A percentile compares a stretch with the other conserved stretches of the same genome.
Conservation (phyloP, 129 eudicot genomes). For the Centaurea solstitialis region DNA sequence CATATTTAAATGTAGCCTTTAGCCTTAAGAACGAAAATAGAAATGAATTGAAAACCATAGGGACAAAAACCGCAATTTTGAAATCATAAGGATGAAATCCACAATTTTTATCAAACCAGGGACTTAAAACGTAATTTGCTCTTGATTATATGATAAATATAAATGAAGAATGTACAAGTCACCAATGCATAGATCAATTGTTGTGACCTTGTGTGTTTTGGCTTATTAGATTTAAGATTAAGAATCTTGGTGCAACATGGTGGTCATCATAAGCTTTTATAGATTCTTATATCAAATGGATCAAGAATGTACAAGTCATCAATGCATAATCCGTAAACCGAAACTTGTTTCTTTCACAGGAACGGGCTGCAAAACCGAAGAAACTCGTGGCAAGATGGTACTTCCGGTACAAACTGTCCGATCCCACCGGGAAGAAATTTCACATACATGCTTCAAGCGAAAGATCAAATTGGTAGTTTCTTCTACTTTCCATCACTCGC, state of each 20-base stretch:
- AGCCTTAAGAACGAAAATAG: too few relatives aligned
- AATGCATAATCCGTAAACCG: conserved; percentile 14
- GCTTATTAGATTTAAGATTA: background rate
- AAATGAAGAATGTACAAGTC: background rate
- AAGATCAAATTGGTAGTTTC: conserved; percentile 92
- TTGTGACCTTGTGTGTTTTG: background rate
- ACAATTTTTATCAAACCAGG: too few relatives aligned
- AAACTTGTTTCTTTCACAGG: conserved; percentile 40
- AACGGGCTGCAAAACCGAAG: conserved; percentile 90
- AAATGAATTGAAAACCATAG: too few relatives aligned
- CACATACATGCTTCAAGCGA: conserved; percentile 90
- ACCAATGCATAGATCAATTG: background rate
- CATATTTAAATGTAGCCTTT: too few relatives aligned
- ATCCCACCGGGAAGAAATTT: conserved; percentile 85
- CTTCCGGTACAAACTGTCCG: conserved; percentile 88
- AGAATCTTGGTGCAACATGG: background rate
- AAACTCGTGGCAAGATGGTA: conserved; percentile 97
- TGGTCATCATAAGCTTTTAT: background rate
- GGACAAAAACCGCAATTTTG: too few relatives aligned
- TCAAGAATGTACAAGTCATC: conserved; percentile 1
- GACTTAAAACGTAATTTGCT: too few relatives aligned
- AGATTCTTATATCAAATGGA: background rate
- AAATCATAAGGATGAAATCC: too few relatives aligned
- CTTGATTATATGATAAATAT: too few relatives aligned
- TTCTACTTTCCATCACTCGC: conserved; percentile 91